These are phyloP conservation scores for Parathielavia appendiculata DNA, from an alignment of 495 filamentous ascomycete species.

Conservation along the genomic window DNA sequence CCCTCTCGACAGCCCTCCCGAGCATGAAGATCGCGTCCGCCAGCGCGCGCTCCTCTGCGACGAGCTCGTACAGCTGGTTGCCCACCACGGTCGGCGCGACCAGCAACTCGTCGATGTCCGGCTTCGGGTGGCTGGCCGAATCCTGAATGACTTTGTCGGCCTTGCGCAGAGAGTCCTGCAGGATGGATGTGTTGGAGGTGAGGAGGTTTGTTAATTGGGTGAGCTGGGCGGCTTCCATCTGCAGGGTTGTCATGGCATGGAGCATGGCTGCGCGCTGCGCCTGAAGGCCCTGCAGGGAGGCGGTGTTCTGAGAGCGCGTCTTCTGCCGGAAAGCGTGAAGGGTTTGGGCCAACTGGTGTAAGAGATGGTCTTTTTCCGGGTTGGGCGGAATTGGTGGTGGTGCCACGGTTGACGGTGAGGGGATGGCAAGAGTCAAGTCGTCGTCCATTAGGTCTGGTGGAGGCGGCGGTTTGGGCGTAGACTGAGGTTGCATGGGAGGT, in stretches of 20 bases:
- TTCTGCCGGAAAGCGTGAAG: slow-evolving; percentile 60
- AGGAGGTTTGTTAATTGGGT: slow-evolving; percentile 63
- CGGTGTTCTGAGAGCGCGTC: slow-evolving; percentile 58
- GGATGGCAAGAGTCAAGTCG: slow-evolving; percentile 62
- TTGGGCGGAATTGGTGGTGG: slow-evolving; percentile 91
- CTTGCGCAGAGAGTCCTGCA: slow-evolving; percentile 68
- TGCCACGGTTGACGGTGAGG: slow-evolving; percentile 46
- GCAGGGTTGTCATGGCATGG: slow-evolving; percentile 57
- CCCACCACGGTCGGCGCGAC: slow-evolving; percentile 92
- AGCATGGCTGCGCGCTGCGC: slow-evolving; percentile 77
- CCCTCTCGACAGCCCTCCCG: slow-evolving; percentile 73
- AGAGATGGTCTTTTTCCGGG: slow-evolving; percentile 88
- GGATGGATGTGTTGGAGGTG: slow-evolving; percentile 66
- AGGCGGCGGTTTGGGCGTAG: slow-evolving; percentile 46
- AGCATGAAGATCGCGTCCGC: slow-evolving; percentile 82
- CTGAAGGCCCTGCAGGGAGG: slow-evolving; percentile 65
- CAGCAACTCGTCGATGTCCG: slow-evolving; percentile 75
- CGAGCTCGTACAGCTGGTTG: slow-evolving; percentile 82
- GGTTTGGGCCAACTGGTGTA: slow-evolving; percentile 66
- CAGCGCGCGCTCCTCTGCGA: slow-evolving; percentile 77
- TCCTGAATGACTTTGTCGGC: slow-evolving; percentile 75
- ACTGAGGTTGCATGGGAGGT: slow-evolving; percentile 23
- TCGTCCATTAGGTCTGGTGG: slow-evolving; percentile 62
- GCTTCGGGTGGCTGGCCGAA: slow-evolving; percentile 48
- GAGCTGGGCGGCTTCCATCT: slow-evolving; percentile 66